Evolutionary conservation across 192 early-diverging fungal species (phyloP).

Genomic region (Fimicolochytrium jonesii): DNA sequence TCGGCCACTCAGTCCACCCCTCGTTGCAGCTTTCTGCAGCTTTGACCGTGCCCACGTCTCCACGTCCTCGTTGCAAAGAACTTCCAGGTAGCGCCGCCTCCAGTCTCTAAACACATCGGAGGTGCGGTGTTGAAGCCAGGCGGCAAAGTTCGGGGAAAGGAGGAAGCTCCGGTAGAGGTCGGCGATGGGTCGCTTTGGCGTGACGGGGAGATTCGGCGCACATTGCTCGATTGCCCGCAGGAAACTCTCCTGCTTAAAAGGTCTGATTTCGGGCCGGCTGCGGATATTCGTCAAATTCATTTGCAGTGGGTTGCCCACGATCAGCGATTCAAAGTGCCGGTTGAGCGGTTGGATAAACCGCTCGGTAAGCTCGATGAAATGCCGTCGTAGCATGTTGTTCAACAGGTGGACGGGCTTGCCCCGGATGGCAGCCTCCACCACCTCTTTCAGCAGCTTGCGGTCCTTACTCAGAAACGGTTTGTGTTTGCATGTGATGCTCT

Average conservation of each 20-base stretch:
- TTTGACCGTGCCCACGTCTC: slow-evolving; percentile 37
- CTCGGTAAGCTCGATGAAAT: slow-evolving; percentile 92
- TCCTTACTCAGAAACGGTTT: slow-evolving; percentile 81
- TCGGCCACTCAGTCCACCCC: not conserved
- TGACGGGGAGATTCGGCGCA: slow-evolving; percentile 46
- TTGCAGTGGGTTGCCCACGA: slow-evolving; percentile 60
- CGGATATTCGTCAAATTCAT: slow-evolving; percentile 49
- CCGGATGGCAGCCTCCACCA: slow-evolving; percentile 67
- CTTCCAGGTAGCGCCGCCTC: slow-evolving; percentile 67
- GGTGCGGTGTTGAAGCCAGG: slow-evolving; percentile 84
- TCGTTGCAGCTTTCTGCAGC: not conserved
- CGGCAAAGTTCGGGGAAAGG: slow-evolving; percentile 92
- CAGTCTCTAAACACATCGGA: slow-evolving; percentile 77
- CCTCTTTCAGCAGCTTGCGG: slow-evolving; percentile 69
- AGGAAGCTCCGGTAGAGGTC: slow-evolving; percentile 88
- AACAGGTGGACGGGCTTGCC: slow-evolving; percentile 62
- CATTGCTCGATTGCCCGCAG: slow-evolving; percentile 57
- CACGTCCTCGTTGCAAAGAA: slow-evolving; percentile 59
- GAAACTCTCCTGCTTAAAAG: slow-evolving; percentile 75
- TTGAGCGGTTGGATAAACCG: slow-evolving; percentile 94
- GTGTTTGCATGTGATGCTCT: slow-evolving; percentile 52
- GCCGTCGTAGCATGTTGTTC: slow-evolving; percentile 86
- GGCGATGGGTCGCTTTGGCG: slow-evolving; percentile 51
- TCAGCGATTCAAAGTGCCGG: slow-evolving; percentile 83
- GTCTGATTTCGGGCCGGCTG: slow-evolving; percentile 62